Evolutionary conservation across 2,329 filamentous ascomycete species (phyloP).

Genomic region (Mycocentrospora acerina): DNA sequence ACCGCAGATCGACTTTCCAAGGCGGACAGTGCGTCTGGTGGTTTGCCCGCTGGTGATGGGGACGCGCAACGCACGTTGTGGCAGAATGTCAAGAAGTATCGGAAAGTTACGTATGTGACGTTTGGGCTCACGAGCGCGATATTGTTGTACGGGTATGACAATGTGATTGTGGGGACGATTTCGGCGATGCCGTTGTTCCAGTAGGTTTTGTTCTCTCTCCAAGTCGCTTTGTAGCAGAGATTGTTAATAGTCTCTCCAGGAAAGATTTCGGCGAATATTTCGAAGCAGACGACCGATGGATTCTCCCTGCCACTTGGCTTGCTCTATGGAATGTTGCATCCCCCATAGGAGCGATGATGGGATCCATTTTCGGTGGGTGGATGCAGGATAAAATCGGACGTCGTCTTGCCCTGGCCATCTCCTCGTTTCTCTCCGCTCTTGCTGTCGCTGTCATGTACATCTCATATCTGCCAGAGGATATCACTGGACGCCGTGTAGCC

Average conservation of each 20-base stretch:
- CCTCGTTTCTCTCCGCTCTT: constrained; percentile 28
- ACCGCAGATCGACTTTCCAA: constrained; percentile 13
- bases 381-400: constrained; percentile 30
- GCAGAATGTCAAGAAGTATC: constrained; percentile 36
- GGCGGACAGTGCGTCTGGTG: constrained; percentile 7
- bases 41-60: constrained; percentile 2
- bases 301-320: constrained; percentile 31
- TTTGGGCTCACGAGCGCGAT: constrained; percentile 30
- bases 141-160: constrained; percentile 34
- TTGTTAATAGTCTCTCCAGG: constrained; percentile 5
- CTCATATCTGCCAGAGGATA: constrained; percentile 26
- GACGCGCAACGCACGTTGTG: constrained; percentile 28
- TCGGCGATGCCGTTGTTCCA: constrained; percentile 34
- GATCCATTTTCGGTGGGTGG: constrained; percentile 29
- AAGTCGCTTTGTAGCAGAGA: neutral
- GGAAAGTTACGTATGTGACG: constrained; percentile 25
- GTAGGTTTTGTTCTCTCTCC: constrained; percentile 10
- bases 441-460: constrained; percentile 33
- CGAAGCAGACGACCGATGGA: constrained; percentile 22
- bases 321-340: constrained; percentile 30
- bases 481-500: constrained; percentile 24
- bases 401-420: constrained; percentile 21
- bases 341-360: constrained; percentile 30
- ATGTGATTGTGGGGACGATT: constrained; percentile 32
- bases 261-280: constrained; percentile 27